These are phyloP conservation scores for Aphanomyces euteiches DNA, from an alignment of 352 stramenopile species.

Conservation along the genomic window DNA sequence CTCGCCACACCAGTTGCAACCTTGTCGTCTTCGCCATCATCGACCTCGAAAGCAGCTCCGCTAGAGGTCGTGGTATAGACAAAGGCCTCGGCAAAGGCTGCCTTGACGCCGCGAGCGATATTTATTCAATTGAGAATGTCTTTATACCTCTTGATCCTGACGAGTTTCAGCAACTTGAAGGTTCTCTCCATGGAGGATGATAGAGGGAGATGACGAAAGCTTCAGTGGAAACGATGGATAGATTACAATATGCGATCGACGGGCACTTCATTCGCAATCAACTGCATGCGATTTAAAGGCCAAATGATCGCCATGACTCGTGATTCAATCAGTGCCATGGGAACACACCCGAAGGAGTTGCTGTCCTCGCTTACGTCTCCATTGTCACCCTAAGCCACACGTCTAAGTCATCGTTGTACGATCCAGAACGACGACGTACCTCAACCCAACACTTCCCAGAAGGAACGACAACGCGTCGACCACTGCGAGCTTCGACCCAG, in stretches of 20 bases:
- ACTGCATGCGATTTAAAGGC: constrained; percentile 60
- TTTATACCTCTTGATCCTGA: no score
- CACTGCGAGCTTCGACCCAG: constrained; percentile 50
- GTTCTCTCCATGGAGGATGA: no score
- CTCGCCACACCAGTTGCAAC: no score
- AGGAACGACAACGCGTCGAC: constrained; percentile 48
- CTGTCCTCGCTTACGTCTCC: constrained; percentile 71
- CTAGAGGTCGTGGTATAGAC: no score
- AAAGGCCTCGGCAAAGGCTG: no score
- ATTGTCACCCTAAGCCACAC: constrained; percentile 50
- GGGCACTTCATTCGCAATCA: constrained; percentile 52
- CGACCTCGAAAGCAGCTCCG: no score
- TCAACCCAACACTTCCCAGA: constrained; percentile 84
- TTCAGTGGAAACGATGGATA: no score
- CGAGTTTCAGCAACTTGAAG: no score
- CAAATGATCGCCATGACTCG: constrained; percentile 75
- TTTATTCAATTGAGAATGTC: no score
- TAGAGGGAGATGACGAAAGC: no score
- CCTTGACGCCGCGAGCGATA: no score
- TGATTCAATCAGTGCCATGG: constrained; percentile 75
- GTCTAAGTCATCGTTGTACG: neutral
- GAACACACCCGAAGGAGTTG: constrained; percentile 67
- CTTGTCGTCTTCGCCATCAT: no score
- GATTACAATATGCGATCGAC: constrained; percentile 42
- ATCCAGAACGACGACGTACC: constrained; percentile 3